Percentiles rank a stretch among this genome's conserved stretches.
phyloP scores from a whole-genome alignment of 345 rosid genomes.

The Clausena lansium region DNA sequence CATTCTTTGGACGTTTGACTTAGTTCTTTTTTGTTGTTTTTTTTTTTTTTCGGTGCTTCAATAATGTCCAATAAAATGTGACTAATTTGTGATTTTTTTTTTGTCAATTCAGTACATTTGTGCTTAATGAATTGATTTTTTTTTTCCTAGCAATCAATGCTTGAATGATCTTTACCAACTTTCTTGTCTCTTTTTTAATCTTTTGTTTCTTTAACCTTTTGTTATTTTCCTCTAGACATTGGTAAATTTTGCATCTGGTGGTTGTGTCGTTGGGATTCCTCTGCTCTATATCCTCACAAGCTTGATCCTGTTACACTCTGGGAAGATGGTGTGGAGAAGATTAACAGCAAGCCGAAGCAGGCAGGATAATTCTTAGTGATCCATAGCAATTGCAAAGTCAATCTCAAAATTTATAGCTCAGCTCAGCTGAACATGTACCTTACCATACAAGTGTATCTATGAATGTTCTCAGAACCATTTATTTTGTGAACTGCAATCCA shows the following conservation, averaged over 20 bases:
- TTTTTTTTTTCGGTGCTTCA: not conserved
- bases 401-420: not conserved
- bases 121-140: not conserved
- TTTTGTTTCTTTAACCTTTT: not conserved
- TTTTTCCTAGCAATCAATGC: conserved; percentile 1
- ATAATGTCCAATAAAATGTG: not conserved
- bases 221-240: conserved; percentile 51
- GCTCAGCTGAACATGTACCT: not conserved
- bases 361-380: conserved; percentile 27
- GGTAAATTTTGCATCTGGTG: conserved; percentile 77
- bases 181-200: not conserved
- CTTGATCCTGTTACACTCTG: conserved; percentile 69
- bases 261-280: conserved; percentile 77
- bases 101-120: not conserved
- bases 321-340: conserved; percentile 77
- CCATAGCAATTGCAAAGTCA: not conserved
- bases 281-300: conserved; percentile 66
- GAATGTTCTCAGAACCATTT: not conserved
- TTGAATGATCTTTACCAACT: conserved; percentile 7
- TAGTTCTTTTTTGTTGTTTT: not conserved
- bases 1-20: not conserved
- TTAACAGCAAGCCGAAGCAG: conserved; percentile 48
- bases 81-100: not conserved
- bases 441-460: not conserved
- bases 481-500: not conserved